These are phyloP conservation scores for Cladosporium sp. DNA, from an alignment of 2,329 filamentous ascomycete genomes.

Conservation along the genomic window DNA sequence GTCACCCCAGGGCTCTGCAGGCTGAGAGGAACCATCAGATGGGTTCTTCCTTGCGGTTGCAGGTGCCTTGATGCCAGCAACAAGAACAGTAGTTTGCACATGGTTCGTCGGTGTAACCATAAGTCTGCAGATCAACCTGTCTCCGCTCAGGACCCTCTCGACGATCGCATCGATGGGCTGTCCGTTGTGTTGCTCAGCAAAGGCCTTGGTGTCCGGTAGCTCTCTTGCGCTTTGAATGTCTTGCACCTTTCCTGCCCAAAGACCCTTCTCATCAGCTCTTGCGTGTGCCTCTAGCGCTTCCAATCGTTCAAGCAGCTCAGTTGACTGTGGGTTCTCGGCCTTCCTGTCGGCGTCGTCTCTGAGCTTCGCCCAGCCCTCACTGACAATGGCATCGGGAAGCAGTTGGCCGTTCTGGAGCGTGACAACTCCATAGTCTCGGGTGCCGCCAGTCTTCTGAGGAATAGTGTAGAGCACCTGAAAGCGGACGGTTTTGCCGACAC, in stretches of 20 bases:
- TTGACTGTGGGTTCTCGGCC: constrained; percentile 75
- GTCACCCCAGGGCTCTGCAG: constrained; percentile 84
- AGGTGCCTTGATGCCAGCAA: constrained; percentile 85
- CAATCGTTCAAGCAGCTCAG: constrained; percentile 69
- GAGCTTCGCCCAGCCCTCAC: constrained; percentile 88
- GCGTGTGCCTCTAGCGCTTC: constrained; percentile 73
- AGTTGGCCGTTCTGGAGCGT: constrained; percentile 70
- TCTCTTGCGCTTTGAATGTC: constrained; percentile 78
- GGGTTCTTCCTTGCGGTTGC: constrained; percentile 80
- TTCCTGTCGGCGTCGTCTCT: constrained; percentile 91
- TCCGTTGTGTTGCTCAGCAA: constrained; percentile 80
- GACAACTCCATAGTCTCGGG: constrained; percentile 79
- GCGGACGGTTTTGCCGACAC: constrained; percentile 81
- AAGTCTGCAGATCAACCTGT: constrained; percentile 81
- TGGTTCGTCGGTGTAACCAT: constrained; percentile 79
- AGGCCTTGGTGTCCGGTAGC: constrained; percentile 66
- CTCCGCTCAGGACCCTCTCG: constrained; percentile 86
- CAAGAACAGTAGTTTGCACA: constrained; percentile 78
- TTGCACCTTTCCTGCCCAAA: constrained; percentile 67
- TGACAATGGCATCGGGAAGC: constrained; percentile 77
- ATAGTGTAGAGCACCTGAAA: constrained; percentile 86
- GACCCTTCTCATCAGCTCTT: constrained; percentile 71
- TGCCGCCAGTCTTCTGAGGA: constrained; percentile 55
- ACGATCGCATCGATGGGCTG: constrained; percentile 75
- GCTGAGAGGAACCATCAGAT: constrained; percentile 72